Evolutionary conservation across 177 flowering plant species (phyloP).

Genomic region (Vitis hybrid): DNA sequence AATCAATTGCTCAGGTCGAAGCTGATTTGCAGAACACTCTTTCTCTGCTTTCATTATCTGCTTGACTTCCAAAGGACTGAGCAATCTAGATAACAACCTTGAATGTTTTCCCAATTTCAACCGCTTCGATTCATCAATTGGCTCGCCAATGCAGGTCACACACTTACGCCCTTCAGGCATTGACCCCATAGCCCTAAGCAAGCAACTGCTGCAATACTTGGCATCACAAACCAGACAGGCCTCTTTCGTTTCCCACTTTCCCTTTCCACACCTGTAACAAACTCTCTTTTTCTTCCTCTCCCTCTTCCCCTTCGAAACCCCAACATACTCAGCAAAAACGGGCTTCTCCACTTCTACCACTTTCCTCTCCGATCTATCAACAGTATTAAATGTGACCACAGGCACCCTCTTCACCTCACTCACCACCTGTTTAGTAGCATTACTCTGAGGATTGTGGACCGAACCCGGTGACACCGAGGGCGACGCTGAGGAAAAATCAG

Average conservation of each 20-base stretch:
- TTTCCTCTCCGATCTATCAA: conserved; percentile 57
- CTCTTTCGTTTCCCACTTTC: conserved; percentile 95
- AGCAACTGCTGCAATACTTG: conserved; percentile 88
- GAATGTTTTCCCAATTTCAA: conserved; percentile 72
- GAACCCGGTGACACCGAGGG: conserved; percentile 69
- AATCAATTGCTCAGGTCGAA: conserved; percentile 94
- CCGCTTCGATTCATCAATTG: conserved; percentile 87
- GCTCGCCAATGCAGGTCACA: conserved; percentile 82
- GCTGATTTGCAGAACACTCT: conserved; percentile 97
- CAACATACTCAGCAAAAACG: conserved; percentile 51
- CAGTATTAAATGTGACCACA: conserved; percentile 73
- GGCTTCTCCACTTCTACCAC: conserved; percentile 42
- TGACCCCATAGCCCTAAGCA: conserved; percentile 98
- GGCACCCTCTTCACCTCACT: conserved; percentile 65
- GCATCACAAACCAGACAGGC: conserved; percentile 88
- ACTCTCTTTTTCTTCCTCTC: conserved; percentile 58
- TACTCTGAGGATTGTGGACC: conserved; percentile 32
- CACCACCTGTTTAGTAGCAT: conserved; percentile 25
- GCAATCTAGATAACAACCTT: conserved; percentile 67
- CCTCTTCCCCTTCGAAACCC: conserved; percentile 49
- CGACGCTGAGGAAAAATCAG: conserved; percentile 65
- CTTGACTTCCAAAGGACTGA: conserved; percentile 88
- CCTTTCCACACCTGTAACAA: conserved; percentile 84
- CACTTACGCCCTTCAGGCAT: conserved; percentile 99
- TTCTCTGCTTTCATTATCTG: conserved; percentile 97